Conservation (phyloP, 2,329 filamentous ascomycete species). For the Amphichorda felina region DNA sequence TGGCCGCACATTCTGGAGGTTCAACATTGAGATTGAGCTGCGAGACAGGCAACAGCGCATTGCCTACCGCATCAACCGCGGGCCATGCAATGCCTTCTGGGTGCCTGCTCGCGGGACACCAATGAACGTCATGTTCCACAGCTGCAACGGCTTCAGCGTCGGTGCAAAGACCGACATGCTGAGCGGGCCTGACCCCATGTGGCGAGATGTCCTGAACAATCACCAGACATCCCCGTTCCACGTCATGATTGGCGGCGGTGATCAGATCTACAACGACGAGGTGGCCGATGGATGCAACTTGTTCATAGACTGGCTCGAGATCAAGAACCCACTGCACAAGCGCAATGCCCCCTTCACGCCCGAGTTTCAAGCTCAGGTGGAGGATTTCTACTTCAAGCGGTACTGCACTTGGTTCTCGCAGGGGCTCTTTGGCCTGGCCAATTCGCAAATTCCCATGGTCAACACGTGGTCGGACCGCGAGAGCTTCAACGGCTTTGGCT, state of each 20-base stretch:
- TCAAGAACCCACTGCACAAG: constrained; percentile 71
- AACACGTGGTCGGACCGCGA: constrained; percentile 98
- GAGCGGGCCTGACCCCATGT: constrained; percentile 88
- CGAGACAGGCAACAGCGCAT: constrained; percentile 68
- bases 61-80: constrained; percentile 89
- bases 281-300: constrained; percentile 62
- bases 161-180: constrained; percentile 68
- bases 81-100: constrained; percentile 86
- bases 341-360: constrained; percentile 64
- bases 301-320: constrained; percentile 76
- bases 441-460: constrained; percentile 92
- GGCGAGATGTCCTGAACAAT: constrained; percentile 88
- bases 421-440: constrained; percentile 85
- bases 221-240: constrained; percentile 92
- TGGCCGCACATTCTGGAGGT: constrained; percentile 92
- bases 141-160: constrained; percentile 88
- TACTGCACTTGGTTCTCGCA: constrained; percentile 96
- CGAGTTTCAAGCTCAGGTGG: constrained; percentile 80
- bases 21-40: constrained; percentile 89
- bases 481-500: constrained; percentile 84
- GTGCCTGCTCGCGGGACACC: constrained; percentile 71
- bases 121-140: constrained; percentile 99
- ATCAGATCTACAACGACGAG: constrained; percentile 92
- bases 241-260: constrained; percentile 94
- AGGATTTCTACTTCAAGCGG: constrained; percentile 75